A percentile compares a stretch with the other conserved stretches of the same genome.
These are phyloP conservation scores for Penicillium crustosum DNA, from an alignment of 2,329 filamentous ascomycete species.

Conservation along the genomic window DNA sequence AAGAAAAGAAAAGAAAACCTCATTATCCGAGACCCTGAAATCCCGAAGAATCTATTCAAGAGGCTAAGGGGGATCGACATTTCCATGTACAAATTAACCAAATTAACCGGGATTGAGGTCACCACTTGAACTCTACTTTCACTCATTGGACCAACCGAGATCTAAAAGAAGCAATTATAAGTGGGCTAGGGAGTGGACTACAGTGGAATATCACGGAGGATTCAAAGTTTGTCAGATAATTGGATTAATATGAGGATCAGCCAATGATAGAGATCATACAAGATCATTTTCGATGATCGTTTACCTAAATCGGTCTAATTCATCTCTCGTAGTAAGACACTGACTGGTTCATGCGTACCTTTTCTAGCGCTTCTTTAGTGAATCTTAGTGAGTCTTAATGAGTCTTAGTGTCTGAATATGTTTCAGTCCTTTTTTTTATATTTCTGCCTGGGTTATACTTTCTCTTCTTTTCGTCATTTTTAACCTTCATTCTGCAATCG, in stretches of 20 bases:
- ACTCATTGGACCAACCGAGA: neutral
- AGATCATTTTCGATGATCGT: neutral
- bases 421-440: neutral
- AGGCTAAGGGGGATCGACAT: neutral
- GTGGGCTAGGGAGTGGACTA: too few relatives aligned
- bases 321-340: neutral
- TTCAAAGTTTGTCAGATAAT: neutral
- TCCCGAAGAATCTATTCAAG: too few relatives aligned
- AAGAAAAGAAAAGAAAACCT: too few relatives aligned
- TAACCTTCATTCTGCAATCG: neutral
- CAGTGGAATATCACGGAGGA: too few relatives aligned
- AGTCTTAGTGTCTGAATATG: neutral
- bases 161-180: too few relatives aligned
- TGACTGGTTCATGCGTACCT: neutral
- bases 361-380: neutral
- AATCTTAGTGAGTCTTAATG: neutral
- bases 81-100: neutral
- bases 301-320: neutral
- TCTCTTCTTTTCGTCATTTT: too few relatives aligned
- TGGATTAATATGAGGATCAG: neutral
- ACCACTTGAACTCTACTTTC: neutral
- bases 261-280: neutral
- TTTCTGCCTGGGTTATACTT: neutral
- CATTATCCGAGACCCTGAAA: too few relatives aligned
- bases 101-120: neutral